These are phyloP conservation scores for Elsinoe necatrix DNA, from an alignment of 2,329 filamentous ascomycete genomes.

Conservation along the genomic window DNA sequence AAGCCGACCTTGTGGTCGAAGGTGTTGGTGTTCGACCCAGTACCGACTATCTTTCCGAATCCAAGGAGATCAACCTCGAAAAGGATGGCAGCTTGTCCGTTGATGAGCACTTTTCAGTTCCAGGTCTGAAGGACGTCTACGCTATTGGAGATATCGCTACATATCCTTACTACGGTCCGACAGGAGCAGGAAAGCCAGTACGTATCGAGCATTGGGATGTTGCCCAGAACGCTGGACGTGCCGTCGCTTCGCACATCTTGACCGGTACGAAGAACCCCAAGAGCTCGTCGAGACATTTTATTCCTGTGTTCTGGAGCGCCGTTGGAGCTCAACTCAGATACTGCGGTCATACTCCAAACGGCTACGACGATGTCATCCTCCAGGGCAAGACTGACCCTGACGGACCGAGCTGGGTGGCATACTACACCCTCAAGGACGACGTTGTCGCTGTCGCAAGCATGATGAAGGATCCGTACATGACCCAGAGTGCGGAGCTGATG, in stretches of 20 bases:
- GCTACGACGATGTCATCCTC: constrained; percentile 79
- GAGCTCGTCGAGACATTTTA: constrained; percentile 54
- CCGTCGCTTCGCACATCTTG: constrained; percentile 68
- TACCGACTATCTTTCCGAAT: constrained; percentile 71
- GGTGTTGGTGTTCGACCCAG: constrained; percentile 83
- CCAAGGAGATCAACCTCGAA: constrained; percentile 60
- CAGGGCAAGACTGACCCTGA: constrained; percentile 61
- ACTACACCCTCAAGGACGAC: constrained; percentile 76
- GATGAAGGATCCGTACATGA: constrained; percentile 81
- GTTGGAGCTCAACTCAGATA: constrained; percentile 83
- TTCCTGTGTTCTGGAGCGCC: constrained; percentile 95
- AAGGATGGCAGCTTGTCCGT: constrained; percentile 82
- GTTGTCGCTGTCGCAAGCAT: constrained; percentile 88
- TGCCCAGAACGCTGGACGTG: constrained; percentile 82
- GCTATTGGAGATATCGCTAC: constrained; percentile 93
- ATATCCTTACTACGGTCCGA: constrained; percentile 88
- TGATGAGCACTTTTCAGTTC: constrained; percentile 69
- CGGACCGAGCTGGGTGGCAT: constrained; percentile 71
- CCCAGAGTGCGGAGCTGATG: constrained; percentile 78
- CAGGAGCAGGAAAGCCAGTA: constrained; percentile 60
- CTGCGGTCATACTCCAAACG: constrained; percentile 75
- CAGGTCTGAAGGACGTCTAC: constrained; percentile 72
- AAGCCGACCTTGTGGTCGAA: constrained; percentile 83
- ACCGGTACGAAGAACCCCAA: constrained; percentile 48
- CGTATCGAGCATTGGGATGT: constrained; percentile 99